phyloP scores from a whole-genome alignment of 2,329 filamentous ascomycete genomes.

The Tolypocladium pustulatum region DNA sequence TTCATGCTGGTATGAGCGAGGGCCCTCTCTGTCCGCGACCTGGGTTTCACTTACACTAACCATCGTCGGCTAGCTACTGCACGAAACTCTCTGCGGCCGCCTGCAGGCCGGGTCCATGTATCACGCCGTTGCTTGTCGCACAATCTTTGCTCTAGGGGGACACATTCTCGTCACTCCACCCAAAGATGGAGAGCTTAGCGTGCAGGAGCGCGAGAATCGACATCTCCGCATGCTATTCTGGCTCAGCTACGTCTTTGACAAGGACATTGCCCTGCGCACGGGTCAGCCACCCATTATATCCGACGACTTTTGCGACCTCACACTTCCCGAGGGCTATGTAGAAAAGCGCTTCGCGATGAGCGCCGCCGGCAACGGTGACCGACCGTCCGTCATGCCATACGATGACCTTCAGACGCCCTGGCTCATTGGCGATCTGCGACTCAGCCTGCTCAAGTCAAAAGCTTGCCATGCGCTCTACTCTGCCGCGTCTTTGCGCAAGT shows the following conservation, averaged over 20 bases:
- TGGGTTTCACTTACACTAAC: not conserved
- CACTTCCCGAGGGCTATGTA: slow-evolving; percentile 28
- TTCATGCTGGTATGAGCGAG: slow-evolving; percentile 36
- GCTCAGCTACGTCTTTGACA: slow-evolving; percentile 44
- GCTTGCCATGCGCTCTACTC: slow-evolving; percentile 39
- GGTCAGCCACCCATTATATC: slow-evolving; percentile 40
- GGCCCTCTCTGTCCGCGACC: not conserved
- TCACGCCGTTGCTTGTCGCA: slow-evolving; percentile 32
- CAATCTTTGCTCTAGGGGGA: slow-evolving; percentile 37
- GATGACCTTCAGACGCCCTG: slow-evolving; percentile 17
- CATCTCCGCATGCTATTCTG: slow-evolving; percentile 38
- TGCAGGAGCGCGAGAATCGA: slow-evolving; percentile 15
- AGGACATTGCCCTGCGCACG: slow-evolving; percentile 42
- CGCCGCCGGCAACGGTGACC: no score
- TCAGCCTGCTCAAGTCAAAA: slow-evolving; percentile 41
- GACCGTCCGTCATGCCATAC: not conserved
- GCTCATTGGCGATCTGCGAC: slow-evolving; percentile 33
- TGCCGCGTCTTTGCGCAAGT: slow-evolving; percentile 32
- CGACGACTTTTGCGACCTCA: slow-evolving; percentile 42
- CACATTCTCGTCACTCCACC: slow-evolving; percentile 20
- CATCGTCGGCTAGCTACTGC: slow-evolving; percentile 20
- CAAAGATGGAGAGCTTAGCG: slow-evolving; percentile 5
- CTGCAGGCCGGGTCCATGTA: slow-evolving; percentile 33
- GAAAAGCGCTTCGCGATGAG: slow-evolving; percentile 9
- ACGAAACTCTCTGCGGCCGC: slow-evolving; percentile 33